Evolutionary conservation across 257 asterid species (phyloP).

Genomic region (Solanum megistacrolobum): DNA sequence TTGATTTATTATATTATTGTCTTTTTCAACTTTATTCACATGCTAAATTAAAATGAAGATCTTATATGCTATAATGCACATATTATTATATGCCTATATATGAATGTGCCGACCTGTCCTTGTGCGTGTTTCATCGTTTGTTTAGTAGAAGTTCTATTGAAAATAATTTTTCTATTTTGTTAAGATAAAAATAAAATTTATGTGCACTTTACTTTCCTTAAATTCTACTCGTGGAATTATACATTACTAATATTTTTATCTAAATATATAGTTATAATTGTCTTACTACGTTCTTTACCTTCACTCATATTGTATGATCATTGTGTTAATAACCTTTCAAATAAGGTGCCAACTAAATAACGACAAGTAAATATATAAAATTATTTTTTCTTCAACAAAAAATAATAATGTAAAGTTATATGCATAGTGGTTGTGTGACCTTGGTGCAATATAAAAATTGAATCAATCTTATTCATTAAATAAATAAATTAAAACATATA

Average conservation of each 20-base stretch:
- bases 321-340: background rate
- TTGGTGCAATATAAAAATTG: background rate
- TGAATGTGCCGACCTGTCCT: background rate
- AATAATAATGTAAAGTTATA: background rate
- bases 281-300: background rate
- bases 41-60: background rate
- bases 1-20: background rate
- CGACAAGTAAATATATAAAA: background rate
- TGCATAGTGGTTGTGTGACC: background rate
- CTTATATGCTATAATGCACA: background rate
- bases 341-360: background rate
- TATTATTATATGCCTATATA: background rate
- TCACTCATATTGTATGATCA: background rate
- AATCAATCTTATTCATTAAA: background rate
- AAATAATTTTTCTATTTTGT: background rate
- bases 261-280: background rate
- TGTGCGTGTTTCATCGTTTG: background rate
- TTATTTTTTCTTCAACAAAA: background rate
- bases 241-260: background rate
- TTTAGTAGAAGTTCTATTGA: background rate
- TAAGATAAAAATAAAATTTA: background rate
- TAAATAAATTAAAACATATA: background rate
- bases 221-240: fast-evolving
- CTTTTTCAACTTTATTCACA: background rate
- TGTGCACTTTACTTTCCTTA: background rate